Conservation (phyloP, 257 asterid genomes). For the Solanum habrochaites region DNA sequence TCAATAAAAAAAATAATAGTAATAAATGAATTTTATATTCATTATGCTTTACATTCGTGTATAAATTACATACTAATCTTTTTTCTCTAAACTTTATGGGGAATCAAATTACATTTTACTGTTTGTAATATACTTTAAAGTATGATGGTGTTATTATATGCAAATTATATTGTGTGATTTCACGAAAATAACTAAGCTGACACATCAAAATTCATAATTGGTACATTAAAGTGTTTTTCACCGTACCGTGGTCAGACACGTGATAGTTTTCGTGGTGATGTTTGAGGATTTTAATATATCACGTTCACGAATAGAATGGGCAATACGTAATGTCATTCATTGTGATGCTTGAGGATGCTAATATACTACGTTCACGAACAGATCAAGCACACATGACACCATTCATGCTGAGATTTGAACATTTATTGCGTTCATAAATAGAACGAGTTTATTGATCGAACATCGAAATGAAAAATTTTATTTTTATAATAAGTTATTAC, state of each 20-base stretch:
- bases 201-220: neutral
- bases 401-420: neutral
- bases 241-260: too few species aligned
- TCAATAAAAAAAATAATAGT: neutral
- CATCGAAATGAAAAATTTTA: neutral
- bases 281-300: neutral
- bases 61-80: neutral
- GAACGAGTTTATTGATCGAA: neutral
- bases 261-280: neutral
- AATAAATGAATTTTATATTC: neutral
- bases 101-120: neutral
- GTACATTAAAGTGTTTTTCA: neutral
- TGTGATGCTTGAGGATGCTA: too few species aligned
- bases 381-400: too few species aligned
- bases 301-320: too few species aligned
- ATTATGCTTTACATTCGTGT: neutral
- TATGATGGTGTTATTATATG: neutral
- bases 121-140: neutral
- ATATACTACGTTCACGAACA: too few species aligned
- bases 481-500: neutral
- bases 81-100: neutral
- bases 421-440: neutral
- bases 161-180: neutral
- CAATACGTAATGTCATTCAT: neutral
- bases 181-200: neutral